A percentile compares a stretch with the other conserved stretches of the same genome.
Conservation (phyloP, 495 filamentous ascomycete species). For the Xylaria curta region DNA sequence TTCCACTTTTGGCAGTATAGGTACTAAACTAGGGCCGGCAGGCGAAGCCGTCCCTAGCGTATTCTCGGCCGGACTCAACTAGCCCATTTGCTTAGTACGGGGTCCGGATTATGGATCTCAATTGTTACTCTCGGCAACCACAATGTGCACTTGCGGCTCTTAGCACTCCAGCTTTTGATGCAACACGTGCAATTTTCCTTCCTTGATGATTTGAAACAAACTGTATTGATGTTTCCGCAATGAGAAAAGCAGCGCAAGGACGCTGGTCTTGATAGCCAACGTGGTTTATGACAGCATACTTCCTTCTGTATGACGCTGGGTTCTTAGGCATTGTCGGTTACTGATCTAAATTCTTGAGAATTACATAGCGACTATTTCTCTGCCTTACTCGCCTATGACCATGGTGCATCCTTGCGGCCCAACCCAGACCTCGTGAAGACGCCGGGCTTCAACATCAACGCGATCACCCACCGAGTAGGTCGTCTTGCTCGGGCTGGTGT, state of each 20-base stretch:
- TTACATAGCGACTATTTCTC: not conserved
- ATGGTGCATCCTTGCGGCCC: constrained; percentile 79
- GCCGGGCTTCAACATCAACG: constrained; percentile 76
- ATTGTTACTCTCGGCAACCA: not conserved
- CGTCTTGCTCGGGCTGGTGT: constrained; percentile 64
- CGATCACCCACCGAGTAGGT: constrained; percentile 72
- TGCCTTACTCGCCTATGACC: constrained; percentile 76
- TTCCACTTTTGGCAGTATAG: not conserved
- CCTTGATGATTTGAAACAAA: not conserved
- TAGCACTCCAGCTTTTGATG: not conserved
- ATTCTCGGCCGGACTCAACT: too few species aligned
- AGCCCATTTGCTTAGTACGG: too few species aligned
- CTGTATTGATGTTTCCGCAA: not conserved
- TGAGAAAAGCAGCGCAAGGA: not conserved
- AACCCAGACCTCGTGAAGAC: constrained; percentile 85
- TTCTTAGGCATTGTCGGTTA: not conserved
- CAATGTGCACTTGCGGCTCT: not conserved
- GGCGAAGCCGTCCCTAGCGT: not conserved
- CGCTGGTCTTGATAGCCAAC: not conserved
- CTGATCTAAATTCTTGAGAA: not conserved
- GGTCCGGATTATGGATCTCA: not conserved
- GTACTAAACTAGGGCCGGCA: not conserved
- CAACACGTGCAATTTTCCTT: not conserved
- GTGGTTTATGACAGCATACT: too few species aligned
- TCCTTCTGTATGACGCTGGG: too few species aligned